Evolutionary conservation across 495 filamentous ascomycete genomes (phyloP), one percentile per base, ranked within the genome.

Genomic region (Xylaria intraflava): DNA sequence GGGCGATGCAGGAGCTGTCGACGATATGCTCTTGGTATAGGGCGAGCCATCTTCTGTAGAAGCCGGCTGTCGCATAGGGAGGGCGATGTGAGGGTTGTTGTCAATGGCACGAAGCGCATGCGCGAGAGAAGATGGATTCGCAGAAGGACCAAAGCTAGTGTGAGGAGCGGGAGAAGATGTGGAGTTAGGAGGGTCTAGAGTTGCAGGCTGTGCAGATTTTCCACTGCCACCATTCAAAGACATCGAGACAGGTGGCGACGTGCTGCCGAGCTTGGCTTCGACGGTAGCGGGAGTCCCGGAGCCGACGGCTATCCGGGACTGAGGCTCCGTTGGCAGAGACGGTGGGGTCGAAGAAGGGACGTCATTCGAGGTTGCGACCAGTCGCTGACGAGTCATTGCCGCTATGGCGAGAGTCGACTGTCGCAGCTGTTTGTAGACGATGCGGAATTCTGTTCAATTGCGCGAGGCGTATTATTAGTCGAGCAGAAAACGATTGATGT

Each of bases 1-100:
- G 6, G 78, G 78, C n/a, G 75, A 78, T 2, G 66, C 66, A 6
- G 78, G 77, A 16, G 78, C 78, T 36, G 78, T 81, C 17, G 78
- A 80, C 5, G 74, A 65, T 19, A 76, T 67, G 58, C 77, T 80
- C 51, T 71, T 67, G 10, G 70, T 65, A 51, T 76, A 75, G 29
- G 74, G 74, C 10, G 73, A 73, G 51, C 72, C 70, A 44, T 72
- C 72, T 5, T 73, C 72, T 5, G 61, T 52, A 57, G 48, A 56
- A 55, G 65, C 48, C 33, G 69, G 53, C 48, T 56, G 58, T 58
- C 43, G 65, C 38, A 52, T 51, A 45, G 43, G 52, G n/a, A 36
- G 12, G 40, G 29, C 27, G 53, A 36, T 53, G 24, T 46, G 30
- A 29, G 65, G 53, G 48, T 61, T 53, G 12, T 69, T 58, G 45